Evolutionary conservation across 345 rosid species (phyloP).

Genomic region (Heritiera littoralis): DNA sequence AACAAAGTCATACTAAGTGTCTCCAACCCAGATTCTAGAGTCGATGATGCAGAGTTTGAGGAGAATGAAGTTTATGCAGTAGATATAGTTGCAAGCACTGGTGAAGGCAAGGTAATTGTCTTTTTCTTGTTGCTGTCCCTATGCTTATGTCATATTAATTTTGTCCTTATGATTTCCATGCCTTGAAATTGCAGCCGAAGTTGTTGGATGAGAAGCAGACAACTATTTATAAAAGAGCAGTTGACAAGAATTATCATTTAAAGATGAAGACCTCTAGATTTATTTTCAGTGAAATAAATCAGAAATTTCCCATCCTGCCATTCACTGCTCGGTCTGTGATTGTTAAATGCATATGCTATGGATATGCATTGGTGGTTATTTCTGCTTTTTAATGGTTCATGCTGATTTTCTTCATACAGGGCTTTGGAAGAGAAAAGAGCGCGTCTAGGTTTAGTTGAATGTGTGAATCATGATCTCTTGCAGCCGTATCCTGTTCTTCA

Average conservation of each 20-base stretch:
- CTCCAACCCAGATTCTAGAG: constrained; percentile 79
- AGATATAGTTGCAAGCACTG: constrained; percentile 90
- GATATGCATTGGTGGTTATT: neutral
- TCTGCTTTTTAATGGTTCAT: neutral
- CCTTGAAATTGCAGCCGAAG: constrained; percentile 67
- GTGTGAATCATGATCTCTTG: constrained; percentile 92
- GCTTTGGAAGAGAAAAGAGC: constrained; percentile 98
- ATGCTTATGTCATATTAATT: neutral
- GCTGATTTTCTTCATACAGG: constrained; percentile 34
- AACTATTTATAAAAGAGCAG: constrained; percentile 89
- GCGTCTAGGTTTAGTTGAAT: constrained; percentile 88
- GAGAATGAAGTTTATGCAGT: constrained; percentile 91
- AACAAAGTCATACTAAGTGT: constrained; percentile 74
- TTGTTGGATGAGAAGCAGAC: constrained; percentile 95
- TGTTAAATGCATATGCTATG: neutral
- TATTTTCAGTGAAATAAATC: constrained; percentile 87
- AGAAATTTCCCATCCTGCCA: constrained; percentile 82
- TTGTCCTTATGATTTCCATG: neutral
- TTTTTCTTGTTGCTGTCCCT: neutral
- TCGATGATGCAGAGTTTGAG: constrained; percentile 91
- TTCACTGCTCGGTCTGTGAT: constrained; percentile 76
- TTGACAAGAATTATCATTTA: constrained; percentile 77
- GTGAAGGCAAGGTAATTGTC: constrained; percentile 92
- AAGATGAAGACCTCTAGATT: constrained; percentile 99
- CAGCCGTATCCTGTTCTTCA: constrained; percentile 97